Percentiles rank a stretch among this genome's conserved stretches.
Evolutionary conservation across 2,329 filamentous ascomycete genomes (phyloP).

Genomic region (Phaeophleospora eucalypticola): DNA sequence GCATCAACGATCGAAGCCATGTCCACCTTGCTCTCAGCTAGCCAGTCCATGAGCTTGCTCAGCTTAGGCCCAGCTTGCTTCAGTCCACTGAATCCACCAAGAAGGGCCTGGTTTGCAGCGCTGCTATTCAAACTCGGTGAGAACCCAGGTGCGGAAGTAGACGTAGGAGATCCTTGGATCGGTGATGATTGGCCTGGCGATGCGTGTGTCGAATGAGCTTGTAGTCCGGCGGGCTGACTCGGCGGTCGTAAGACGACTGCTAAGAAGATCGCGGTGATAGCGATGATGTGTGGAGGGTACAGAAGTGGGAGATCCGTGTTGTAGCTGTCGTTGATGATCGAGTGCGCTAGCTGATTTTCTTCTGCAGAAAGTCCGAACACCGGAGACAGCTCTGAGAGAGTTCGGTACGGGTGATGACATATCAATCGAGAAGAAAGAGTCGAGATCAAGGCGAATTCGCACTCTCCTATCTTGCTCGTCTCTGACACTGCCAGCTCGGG

Average conservation of each 20-base stretch:
- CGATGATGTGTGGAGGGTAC: slow-evolving; percentile 79
- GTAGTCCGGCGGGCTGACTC: slow-evolving; percentile 43
- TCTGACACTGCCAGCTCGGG: slow-evolving; percentile 72
- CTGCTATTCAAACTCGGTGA: slow-evolving; percentile 19
- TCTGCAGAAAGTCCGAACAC: slow-evolving; percentile 71
- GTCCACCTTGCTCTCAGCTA: slow-evolving; percentile 81
- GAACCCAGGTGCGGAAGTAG: slow-evolving; percentile 13
- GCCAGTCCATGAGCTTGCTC: slow-evolving; percentile 64
- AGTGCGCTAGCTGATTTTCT: slow-evolving; percentile 72
- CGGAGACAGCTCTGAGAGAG: slow-evolving; percentile 65
- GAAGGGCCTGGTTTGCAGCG: slow-evolving; percentile 35
- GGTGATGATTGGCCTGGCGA: slow-evolving; percentile 10
- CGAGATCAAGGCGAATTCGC: slow-evolving; percentile 87
- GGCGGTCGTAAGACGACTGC: slow-evolving; percentile 75
- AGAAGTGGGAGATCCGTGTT: slow-evolving; percentile 86
- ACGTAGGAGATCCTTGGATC: slow-evolving; percentile 25
- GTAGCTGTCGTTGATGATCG: slow-evolving; percentile 86
- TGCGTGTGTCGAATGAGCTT: slow-evolving; percentile 36
- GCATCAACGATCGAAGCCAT: slow-evolving; percentile 82
- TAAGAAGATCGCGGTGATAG: slow-evolving; percentile 79
- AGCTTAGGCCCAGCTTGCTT: slow-evolving; percentile 37
- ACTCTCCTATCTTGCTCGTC: slow-evolving; percentile 81
- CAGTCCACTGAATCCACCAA: slow-evolving; percentile 28
- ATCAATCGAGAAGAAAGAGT: slow-evolving; percentile 89
- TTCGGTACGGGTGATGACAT: slow-evolving; percentile 85